Evolutionary conservation across 2,329 filamentous ascomycete species (phyloP), one percentile per base, ranked within the genome.

Genomic region (Botryotinia globosa): DNA sequence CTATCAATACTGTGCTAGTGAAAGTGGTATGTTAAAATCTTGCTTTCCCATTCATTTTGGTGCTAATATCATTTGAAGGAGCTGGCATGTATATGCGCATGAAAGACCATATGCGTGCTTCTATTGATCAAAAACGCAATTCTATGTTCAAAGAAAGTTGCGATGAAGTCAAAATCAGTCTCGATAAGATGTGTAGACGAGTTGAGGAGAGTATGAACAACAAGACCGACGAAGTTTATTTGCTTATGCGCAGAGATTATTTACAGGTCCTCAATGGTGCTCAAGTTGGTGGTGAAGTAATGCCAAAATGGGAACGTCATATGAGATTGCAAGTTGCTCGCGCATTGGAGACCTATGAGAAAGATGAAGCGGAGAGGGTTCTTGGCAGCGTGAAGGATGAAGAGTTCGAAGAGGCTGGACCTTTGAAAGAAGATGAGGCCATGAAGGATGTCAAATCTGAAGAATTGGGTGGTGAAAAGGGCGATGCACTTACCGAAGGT

Each of bases 101-200:
- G 85, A 89, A 88, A 74, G 73, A 65, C 0, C 74, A 81, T 39
- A 88, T 90, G 86, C 71, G 71, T 0, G 59, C 75, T 0, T 83
- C 88, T 71, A 82, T 90, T 1, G 79, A 83, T 0, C 54, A 66
- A 0, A 69, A 79, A 6, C 83, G 84, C 3, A 74, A 81, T 18
- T 76, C 74, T 1, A 90, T 90, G 87, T 90, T 89, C 77, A 74
- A 77, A 3, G 75, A 82, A 7, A 85, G 85, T 0, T 83, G 82
- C 0, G 72, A 83, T 1, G 80, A 80, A 5, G 85, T 88, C 14
- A 81, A 81, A 64, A 67, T 74, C 0, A 79, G 80, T 18, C 80
- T 90, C 1, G 74, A 81, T 0, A 54, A 70, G 1, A 84, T 88
- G 80, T 77, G 74, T 58, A 68, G 72, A 16, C 39, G 71, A 12